Conservation (phyloP, 495 filamentous ascomycete genomes). For the Venustampulla echinocandica region DNA sequence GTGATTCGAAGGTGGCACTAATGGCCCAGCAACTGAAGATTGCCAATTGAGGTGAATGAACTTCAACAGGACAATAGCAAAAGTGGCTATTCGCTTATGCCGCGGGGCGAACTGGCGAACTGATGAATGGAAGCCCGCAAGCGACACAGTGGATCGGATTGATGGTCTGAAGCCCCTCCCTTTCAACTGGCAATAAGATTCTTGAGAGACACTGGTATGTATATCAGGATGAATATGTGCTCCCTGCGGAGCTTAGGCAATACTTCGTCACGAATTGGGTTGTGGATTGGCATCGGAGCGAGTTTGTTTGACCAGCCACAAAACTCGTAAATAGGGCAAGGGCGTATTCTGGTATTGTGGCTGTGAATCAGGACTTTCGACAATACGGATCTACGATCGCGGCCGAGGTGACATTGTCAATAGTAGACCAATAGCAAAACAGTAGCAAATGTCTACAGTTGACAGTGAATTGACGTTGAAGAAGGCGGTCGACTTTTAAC, state of each 20-base stretch:
- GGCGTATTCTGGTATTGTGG: no score
- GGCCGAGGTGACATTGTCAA: not conserved
- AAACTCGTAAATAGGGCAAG: no score
- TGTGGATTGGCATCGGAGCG: slow-evolving; percentile 14
- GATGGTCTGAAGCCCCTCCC: not conserved
- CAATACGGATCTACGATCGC: not conserved
- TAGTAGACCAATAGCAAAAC: no score
- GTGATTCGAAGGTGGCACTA: no score
- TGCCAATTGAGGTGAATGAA: no score
- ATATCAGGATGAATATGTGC: slow-evolving; percentile 20
- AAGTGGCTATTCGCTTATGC: not conserved
- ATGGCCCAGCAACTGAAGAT: no score
- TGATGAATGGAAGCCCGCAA: not conserved
- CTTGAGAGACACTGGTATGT: slow-evolving; percentile 4
- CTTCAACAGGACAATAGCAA: no score
- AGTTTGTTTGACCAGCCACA: no score
- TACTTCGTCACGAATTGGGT: slow-evolving; percentile 3
- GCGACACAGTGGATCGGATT: not conserved
- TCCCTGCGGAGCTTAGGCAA: slow-evolving; percentile 17
- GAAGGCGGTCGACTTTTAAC: not conserved
- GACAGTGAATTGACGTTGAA: not conserved
- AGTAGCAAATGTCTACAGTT: not conserved
- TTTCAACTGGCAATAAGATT: slow-evolving; percentile 5
- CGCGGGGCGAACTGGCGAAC: not conserved
- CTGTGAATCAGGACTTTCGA: not conserved